phyloP scores from a whole-genome alignment of 495 filamentous ascomycete species.

The Daldinia decipiens region DNA sequence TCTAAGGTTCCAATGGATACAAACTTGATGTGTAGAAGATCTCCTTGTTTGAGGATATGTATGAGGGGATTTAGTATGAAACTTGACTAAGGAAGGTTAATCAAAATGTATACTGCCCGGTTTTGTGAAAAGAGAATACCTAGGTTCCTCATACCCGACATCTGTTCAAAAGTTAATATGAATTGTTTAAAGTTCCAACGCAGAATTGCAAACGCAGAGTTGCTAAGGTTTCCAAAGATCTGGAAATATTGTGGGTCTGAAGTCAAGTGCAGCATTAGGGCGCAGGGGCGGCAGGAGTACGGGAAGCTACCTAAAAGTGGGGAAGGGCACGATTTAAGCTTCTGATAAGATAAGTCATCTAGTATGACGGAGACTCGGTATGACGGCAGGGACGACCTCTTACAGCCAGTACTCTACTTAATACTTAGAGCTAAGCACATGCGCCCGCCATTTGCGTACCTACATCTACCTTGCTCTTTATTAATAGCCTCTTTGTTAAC shows the following conservation, averaged over 20 bases:
- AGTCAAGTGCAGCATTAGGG: too few species aligned
- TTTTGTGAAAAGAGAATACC: too few species aligned
- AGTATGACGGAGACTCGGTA: neutral
- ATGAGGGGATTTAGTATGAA: neutral
- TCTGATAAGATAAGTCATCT: conserved; percentile 12
- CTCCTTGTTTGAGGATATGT: neutral
- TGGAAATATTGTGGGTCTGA: conserved; percentile 13
- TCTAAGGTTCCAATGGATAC: neutral
- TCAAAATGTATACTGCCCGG: neutral
- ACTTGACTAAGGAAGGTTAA: neutral
- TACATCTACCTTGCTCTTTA: neutral
- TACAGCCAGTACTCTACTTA: too few species aligned
- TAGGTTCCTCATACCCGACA: too few species aligned
- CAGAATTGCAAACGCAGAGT: neutral
- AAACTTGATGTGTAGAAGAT: neutral
- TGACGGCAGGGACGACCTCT: neutral
- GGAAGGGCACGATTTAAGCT: neutral
- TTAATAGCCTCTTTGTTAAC: neutral
- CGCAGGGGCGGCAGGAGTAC: neutral
- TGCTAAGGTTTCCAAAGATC: conserved; percentile 20
- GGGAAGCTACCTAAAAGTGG: neutral
- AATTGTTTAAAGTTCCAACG: neutral
- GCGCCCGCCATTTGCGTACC: neutral
- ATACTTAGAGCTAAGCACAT: conserved; percentile 5
- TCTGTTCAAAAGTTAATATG: too few species aligned